These are phyloP conservation scores for Aspergillus nidulans DNA, from an alignment of 495 filamentous ascomycete species.

Conservation along the genomic window DNA sequence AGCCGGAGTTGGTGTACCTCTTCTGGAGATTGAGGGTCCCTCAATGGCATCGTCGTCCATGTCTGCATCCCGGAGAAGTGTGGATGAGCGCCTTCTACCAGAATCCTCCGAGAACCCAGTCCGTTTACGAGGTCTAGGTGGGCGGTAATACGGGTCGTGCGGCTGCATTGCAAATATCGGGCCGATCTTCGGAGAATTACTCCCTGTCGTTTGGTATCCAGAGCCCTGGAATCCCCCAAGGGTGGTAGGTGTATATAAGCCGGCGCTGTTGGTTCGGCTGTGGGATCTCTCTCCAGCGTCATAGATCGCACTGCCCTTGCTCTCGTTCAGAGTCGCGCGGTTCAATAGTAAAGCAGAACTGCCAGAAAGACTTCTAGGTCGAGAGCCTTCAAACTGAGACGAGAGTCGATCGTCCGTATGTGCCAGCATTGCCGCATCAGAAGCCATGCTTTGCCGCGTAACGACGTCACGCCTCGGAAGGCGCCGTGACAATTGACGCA, in stretches of 20 bases:
- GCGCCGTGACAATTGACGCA: constrained; percentile 83
- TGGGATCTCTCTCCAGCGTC: constrained; percentile 45
- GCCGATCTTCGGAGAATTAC: constrained; percentile 37
- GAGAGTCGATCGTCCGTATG: constrained; percentile 59
- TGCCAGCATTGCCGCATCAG: constrained; percentile 72
- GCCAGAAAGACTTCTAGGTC: constrained; percentile 76
- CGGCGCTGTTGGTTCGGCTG: constrained; percentile 46
- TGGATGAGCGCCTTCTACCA: constrained; percentile 31
- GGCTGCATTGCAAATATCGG: constrained; percentile 43
- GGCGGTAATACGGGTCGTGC: constrained; percentile 77
- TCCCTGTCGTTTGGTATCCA: constrained; percentile 39
- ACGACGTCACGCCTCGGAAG: constrained; percentile 55
- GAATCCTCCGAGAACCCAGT: constrained; percentile 46
- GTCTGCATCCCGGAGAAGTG: constrained; percentile 39
- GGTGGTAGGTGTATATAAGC: constrained; percentile 62
- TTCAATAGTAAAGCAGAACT: constrained; percentile 73
- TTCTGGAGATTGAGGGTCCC: constrained; percentile 46
- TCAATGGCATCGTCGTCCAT: constrained; percentile 40
- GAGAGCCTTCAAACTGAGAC: constrained; percentile 61
- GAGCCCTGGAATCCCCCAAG: constrained; percentile 64
- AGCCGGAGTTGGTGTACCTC: constrained; percentile 49
- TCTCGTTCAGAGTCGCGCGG: constrained; percentile 46
- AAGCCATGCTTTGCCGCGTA: constrained; percentile 71
- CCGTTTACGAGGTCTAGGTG: constrained; percentile 63
- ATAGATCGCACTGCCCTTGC: constrained; percentile 39